Evolutionary conservation across 345 rosid genomes (phyloP).

Genomic region (Salix brachista): DNA sequence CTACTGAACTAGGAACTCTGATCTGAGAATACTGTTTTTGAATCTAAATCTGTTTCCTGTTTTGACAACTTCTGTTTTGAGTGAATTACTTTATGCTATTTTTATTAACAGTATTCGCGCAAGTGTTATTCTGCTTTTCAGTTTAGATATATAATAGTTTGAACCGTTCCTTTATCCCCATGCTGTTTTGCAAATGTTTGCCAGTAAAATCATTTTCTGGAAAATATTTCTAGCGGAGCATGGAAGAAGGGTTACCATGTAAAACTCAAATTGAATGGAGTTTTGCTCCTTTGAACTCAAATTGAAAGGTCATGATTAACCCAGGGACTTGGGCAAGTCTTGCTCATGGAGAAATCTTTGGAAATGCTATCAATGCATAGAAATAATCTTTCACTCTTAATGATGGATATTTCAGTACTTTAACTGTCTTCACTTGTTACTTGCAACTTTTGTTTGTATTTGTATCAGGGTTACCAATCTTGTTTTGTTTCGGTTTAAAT

Average conservation of each 20-base stretch:
- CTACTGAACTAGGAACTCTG: background rate
- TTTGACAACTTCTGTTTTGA: background rate
- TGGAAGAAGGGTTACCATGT: too few species aligned
- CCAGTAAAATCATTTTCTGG: background rate
- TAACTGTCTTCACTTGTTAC: background rate
- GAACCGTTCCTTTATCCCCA: background rate
- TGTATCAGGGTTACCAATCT: too few species aligned
- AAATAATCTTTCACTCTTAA: too few species aligned
- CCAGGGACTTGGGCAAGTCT: too few species aligned
- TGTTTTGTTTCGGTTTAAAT: too few species aligned
- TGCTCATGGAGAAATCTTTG: background rate
- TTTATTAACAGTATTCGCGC: background rate
- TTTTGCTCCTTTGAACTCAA: too few species aligned
- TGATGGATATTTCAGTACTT: background rate
- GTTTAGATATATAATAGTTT: background rate
- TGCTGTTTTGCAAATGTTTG: background rate
- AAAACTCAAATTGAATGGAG: too few species aligned
- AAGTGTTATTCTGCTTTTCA: background rate
- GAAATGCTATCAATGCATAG: background rate
- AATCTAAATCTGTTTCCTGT: background rate
- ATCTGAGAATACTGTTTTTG: constrained; percentile 7
- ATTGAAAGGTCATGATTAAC: too few species aligned
- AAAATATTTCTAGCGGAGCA: background rate
- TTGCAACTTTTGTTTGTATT: background rate
- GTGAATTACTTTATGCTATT: background rate